These are phyloP conservation scores for Apiotrichum domesticum DNA, from an alignment of 1,284 basidiomycete genomes.

Conservation along the genomic window DNA sequence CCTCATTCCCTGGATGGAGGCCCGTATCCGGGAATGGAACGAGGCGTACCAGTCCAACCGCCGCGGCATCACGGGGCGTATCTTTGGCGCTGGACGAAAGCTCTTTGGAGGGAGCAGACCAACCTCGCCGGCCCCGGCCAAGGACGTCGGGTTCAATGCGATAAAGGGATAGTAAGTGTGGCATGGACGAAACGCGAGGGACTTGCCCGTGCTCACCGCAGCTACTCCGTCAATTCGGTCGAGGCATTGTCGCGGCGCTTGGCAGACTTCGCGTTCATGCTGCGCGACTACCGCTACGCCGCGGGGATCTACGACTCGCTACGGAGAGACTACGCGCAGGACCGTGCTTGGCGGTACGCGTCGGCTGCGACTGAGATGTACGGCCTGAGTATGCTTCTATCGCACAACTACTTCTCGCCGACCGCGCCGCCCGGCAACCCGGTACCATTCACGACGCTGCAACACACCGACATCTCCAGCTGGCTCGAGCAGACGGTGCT, in stretches of 20 bases:
- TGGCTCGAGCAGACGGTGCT: constrained; percentile 46
- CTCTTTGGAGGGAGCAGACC: constrained; percentile 48
- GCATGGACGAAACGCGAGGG: too few relatives aligned
- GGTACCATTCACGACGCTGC: constrained; percentile 35
- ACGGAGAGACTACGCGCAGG: constrained; percentile 59
- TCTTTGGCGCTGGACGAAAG: constrained; percentile 65
- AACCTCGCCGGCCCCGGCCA: constrained; percentile 35
- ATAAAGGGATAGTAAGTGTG: constrained; percentile 41
- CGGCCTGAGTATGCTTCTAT: constrained; percentile 41
- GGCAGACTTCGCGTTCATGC: constrained; percentile 89
- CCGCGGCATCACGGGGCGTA: constrained; percentile 76
- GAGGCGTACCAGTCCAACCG: constrained; percentile 81
- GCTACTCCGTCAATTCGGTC: constrained; percentile 48
- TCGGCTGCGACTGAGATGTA: constrained; percentile 48
- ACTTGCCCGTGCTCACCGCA: constrained; percentile 8
- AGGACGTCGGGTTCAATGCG: constrained; percentile 35
- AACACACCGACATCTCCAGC: constrained; percentile 42
- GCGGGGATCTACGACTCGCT: constrained; percentile 76
- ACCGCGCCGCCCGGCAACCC: constrained; percentile 26
- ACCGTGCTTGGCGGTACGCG: constrained; percentile 46
- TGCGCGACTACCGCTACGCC: constrained; percentile 85
- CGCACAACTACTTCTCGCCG: constrained; percentile 38
- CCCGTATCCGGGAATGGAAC: constrained; percentile 86
- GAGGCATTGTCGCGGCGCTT: constrained; percentile 57
- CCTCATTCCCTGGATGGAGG: constrained; percentile 94